phyloP scores from a whole-genome alignment of 257 asterid species.

The Ligustrum vulgare region DNA sequence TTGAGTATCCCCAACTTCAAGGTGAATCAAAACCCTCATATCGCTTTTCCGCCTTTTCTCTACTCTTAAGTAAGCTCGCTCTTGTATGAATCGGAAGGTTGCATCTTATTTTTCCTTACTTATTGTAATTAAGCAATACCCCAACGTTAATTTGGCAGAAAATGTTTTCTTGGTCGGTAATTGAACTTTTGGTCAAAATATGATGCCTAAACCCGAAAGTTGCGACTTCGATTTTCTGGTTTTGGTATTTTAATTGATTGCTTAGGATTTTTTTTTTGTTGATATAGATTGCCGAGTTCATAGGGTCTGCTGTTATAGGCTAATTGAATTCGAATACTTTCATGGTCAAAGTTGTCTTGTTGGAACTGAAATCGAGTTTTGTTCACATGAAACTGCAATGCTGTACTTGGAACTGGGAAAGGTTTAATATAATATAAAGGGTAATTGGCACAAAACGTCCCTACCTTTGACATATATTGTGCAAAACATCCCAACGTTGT shows the following conservation, averaged over 20 bases:
- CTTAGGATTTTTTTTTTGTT: not conserved
- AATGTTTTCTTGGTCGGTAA: not conserved
- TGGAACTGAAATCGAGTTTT: not conserved
- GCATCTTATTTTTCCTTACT: not conserved
- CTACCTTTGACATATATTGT: no score
- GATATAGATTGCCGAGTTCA: not conserved
- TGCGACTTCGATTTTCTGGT: constrained; percentile 12
- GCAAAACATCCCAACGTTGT: no score
- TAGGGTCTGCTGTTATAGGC: constrained; percentile 6
- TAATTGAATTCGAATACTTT: not conserved
- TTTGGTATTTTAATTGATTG: constrained; percentile 16
- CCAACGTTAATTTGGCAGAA: constrained; percentile 6
- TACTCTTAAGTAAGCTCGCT: not conserved
- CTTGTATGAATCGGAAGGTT: not conserved
- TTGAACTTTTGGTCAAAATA: constrained; percentile 6
- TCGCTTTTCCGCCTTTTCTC: not conserved
- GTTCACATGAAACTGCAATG: constrained; percentile 7
- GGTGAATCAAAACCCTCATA: constrained; percentile 40
- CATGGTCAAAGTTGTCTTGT: not conserved
- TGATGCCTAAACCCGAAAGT: constrained; percentile 7
- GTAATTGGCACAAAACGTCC: no score
- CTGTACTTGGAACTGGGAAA: constrained; percentile 11
- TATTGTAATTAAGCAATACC: not conserved
- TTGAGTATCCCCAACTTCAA: constrained; percentile 9
- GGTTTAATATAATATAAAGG: no score